Percentiles rank a stretch among this genome's conserved stretches.
phyloP scores from a whole-genome alignment of 805 yeast genomes.

The Wickerhamomyces subpelliculosus region DNA sequence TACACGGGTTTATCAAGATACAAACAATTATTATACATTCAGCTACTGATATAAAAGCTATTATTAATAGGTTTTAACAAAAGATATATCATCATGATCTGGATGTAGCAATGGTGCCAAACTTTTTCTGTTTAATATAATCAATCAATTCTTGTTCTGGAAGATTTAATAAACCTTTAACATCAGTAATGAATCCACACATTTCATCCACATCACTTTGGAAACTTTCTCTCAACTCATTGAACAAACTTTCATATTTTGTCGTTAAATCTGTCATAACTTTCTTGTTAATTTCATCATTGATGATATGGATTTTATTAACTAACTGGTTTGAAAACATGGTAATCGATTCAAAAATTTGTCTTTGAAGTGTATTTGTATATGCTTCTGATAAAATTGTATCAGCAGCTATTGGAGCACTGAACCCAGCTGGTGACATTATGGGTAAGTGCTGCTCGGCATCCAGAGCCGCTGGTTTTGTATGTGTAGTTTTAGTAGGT shows the following conservation, averaged over 20 bases:
- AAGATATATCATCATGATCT: no score
- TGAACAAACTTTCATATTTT: constrained; percentile 27
- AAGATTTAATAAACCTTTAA: constrained; percentile 27
- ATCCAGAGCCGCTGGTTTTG: background rate
- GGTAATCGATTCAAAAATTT: constrained; percentile 27
- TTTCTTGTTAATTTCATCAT: constrained; percentile 29
- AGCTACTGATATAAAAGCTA: no score
- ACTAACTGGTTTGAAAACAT: constrained; percentile 28
- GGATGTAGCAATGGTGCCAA: constrained; percentile 2
- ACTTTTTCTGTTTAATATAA: constrained; percentile 21
- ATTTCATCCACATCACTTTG: constrained; percentile 31
- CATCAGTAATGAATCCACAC: constrained; percentile 26
- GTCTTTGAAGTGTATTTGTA: constrained; percentile 29
- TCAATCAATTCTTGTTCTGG: constrained; percentile 28
- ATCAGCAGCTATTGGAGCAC: constrained; percentile 4
- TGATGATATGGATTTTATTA: constrained; percentile 28
- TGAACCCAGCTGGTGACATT: constrained; percentile 3
- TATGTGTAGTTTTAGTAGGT: background rate
- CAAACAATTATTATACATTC: no score
- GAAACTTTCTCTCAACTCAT: constrained; percentile 26
- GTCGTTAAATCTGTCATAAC: constrained; percentile 26
- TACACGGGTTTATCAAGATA: no score
- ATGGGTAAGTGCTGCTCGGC: constrained; percentile 1
- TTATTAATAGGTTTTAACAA: no score
- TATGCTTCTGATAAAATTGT: constrained; percentile 21